Base-by-base conservation (phyloP, 768 basidiomycete genomes). In the Ramaria sp. region DNA sequence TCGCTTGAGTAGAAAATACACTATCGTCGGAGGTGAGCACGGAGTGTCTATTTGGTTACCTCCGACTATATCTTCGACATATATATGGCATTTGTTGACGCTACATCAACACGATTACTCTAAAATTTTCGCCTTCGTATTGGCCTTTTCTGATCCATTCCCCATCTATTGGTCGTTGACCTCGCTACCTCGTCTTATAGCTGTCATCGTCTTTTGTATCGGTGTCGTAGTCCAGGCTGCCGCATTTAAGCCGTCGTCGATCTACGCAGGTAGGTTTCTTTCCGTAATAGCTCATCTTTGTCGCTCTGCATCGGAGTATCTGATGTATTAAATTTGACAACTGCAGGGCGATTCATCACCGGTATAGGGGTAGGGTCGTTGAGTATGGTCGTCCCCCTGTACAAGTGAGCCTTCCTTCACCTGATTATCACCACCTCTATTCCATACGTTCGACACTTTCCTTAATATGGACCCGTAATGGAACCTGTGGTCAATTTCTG, bases 371-470 rank as follows among this genome's bases (percentile, higher is more conserved):
- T 91, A 17, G 88, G 88, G 11, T 86, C 86, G 2, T 71, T 90
- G 20, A 86, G 83, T 62, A 88, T 88, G 86, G 78, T 79, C n/a
- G 87, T 91, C 11, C 88, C 88, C 1, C 74, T 90, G 38, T 88
- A 86, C 74, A 89, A 89, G 55, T 51, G 47, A 19, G 53, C 24
- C 15, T 31, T 17, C 24, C 13, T 27, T 20, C 48, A 13, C 13
- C n/a, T 49, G 48, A 4, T 1, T 2, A 27, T 27, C 27, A 27
- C 27, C 27, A 12, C 24, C n/a, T 24, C 24, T 49, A 27, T 6
- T 27, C 27, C 27, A 2, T 27, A 27, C 27, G 27, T 27, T 27
- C 2, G 27, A 5, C 3, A 2, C 3, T 27, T 27, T 2, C 27
- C 27, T 27, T 27, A 5, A 2, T 27, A 2, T 5, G 27, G 27